A percentile compares a stretch with the other conserved stretches of the same genome.
phyloP scores from a whole-genome alignment of 306 rosid species.

The Castanea crenata region DNA sequence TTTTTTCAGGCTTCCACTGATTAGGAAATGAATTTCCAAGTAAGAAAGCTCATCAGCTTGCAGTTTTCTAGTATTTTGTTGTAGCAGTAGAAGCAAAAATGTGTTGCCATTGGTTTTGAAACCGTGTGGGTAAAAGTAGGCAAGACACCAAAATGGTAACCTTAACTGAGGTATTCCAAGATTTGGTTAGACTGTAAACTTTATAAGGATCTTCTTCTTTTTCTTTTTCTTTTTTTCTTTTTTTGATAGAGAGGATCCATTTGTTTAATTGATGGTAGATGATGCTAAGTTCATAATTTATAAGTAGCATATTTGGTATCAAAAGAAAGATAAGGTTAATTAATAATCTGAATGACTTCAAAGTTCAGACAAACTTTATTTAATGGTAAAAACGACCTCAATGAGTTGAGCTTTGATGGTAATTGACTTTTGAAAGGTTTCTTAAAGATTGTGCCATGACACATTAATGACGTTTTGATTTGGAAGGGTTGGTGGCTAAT shows the following conservation, averaged over 20 bases:
- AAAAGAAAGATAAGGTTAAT: not conserved
- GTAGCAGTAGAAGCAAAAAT: not conserved
- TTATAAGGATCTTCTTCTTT: not conserved
- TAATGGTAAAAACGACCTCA: not conserved
- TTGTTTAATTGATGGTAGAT: not conserved
- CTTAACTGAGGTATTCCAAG: not conserved
- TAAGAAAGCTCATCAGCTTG: not conserved
- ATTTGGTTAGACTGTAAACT: not conserved
- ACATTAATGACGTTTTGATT: not conserved
- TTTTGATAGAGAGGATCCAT: not conserved
- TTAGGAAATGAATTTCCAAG: not conserved
- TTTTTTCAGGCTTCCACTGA: constrained; percentile 7
- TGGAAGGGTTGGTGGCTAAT: no score
- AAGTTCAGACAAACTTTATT: not conserved
- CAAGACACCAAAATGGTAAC: not conserved
- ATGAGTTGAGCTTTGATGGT: not conserved
- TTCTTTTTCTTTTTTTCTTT: no score
- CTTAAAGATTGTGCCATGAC: not conserved
- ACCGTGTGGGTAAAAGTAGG: constrained; percentile 1
- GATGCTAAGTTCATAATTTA: not conserved
- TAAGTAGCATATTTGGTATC: not conserved
- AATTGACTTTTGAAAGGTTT: not conserved
- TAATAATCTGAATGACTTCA: not conserved
- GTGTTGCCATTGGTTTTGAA: constrained; percentile 13
- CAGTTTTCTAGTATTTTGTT: not conserved